Evolutionary conservation across 2,329 filamentous ascomycete genomes (phyloP), one percentile per base, ranked within the genome.

Genomic region (Ophiocordyceps camponoti-leonardi): DNA sequence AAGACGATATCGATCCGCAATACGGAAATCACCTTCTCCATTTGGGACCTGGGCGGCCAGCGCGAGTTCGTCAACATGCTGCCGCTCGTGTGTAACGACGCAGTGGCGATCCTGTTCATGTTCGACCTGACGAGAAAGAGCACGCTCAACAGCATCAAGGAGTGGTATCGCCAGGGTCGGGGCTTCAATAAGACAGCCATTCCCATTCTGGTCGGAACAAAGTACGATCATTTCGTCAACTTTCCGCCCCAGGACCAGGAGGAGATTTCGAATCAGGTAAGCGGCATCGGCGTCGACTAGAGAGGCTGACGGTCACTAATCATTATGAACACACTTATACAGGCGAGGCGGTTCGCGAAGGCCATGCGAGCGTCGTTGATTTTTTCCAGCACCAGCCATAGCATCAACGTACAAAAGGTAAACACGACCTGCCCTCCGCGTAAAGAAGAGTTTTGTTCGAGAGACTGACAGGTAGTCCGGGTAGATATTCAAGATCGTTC

Each of bases 131-230:
- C 92, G 28, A 77, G 92, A 54, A 98, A 98, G 73, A 95, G 88
- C 67, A 98, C 92, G 0, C 72, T 98, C 54, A 98, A 98, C 68
- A 94, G 86, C 57, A 96, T 98, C 72, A 98, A 98, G 70, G 92
- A 98, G 63, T 98, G 92, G 92, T 98, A 98, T 61, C 78, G 92
- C 46, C 92, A 98, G 66, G 92, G 92, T 43, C 77, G 92, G 51
- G 92, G 92, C 22, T 98, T 98, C 73, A 98, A 98, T 73, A 98
- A 98, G 73, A 98, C 92, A 14, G 92, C 92, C n/a, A 98, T 98
- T 53, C 92, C 92, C 0, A 94, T 98, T 58, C 67, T 98, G 22
- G 86, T 98, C 18, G 92, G 92, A 49, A 98, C 92, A 33, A 98
- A 98, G 65, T 98, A 96, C 63, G 92, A 98, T 58, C 92, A 96